Evolutionary conservation across 2,329 filamentous ascomycete genomes (phyloP), one percentile per base, ranked within the genome.

Genomic region (Pseudocercospora musae): DNA sequence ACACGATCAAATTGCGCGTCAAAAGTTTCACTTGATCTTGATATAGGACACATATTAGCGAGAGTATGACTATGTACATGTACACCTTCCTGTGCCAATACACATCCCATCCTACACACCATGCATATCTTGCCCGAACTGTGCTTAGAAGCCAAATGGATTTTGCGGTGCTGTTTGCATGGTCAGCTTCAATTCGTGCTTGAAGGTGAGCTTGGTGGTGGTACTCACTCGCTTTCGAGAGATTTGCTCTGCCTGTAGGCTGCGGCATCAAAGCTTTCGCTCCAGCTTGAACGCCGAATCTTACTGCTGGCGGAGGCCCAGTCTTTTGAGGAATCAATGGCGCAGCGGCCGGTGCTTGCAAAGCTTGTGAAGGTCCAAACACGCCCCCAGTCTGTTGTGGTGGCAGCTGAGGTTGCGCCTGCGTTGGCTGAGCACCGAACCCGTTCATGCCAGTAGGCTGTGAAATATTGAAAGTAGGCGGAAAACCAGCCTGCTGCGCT

Each of bases 141-240:
- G 25, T 31, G 49, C 55, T 66, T 66, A 89, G 70, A 89, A 90
- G 44, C 87, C 87, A 75, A 90, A 90, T 1, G 87, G 87, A 74
- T 90, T 90, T 71, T 87, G 82, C 56, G 87, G 86, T 62, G 87
- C 87, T 89, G 69, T 18, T 40, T 54, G 18, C 21, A 46, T 56
- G 2, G 46, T 53, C 68, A 56, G 66, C 66, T 15, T 25, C 21
- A 18, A 25, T 23, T 54, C 25, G n/a, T 54, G 52, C 27, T 18
- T 10, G 25, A 50, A 31, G 37, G 50, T 62, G 46, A 60, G 27
- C 29, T 54, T 11, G 20, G 25, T 20, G 20, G 25, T 20, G 53
- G 62, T 50, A 93, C 94, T 89, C 88, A 98, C 94, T 99, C 73
- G 95, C 95, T 86, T 96, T 91, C 57, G 90, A 84, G 69, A 99